phyloP scores from a whole-genome alignment of 257 asterid species.

The Haberlea rhodopensis region DNA sequence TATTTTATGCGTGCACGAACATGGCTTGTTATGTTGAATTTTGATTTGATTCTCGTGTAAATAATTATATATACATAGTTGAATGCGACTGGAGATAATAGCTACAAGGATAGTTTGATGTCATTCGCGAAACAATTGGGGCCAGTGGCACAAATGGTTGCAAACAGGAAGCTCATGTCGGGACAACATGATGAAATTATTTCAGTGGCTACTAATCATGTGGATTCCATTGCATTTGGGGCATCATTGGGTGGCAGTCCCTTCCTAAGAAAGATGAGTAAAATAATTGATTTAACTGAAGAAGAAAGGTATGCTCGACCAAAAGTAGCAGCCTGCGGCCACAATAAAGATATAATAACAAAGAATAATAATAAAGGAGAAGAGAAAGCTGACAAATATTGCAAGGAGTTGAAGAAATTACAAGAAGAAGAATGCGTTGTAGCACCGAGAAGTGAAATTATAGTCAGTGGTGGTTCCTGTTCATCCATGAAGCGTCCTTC shows the following conservation, averaged over 20 bases:
- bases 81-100: conserved; percentile 34
- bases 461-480: neutral
- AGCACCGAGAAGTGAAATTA: neutral
- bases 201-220: conserved; percentile 5
- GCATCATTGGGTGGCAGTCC: conserved; percentile 27
- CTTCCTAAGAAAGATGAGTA: conserved; percentile 21
- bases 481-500: neutral
- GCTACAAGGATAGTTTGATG: conserved; percentile 63
- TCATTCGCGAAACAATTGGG: conserved; percentile 61
- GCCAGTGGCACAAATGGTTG: conserved; percentile 59
- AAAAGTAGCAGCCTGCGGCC: no score
- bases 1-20: neutral
- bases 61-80: conserved; percentile 20
- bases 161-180: conserved; percentile 43
- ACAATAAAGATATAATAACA: neutral
- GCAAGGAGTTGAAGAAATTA: neutral
- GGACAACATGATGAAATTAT: conserved; percentile 17
- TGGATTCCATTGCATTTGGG: neutral
- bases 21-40: neutral
- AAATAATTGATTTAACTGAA: conserved; percentile 24
- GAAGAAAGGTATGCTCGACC: conserved; percentile 22
- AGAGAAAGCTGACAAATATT: neutral
- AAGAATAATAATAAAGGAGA: neutral
- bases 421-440: conserved; percentile 5
- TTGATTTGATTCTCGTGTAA: neutral